Evolutionary conservation across 352 stramenopile genomes (phyloP).

Genomic region (Elongisporangium prolatum): DNA sequence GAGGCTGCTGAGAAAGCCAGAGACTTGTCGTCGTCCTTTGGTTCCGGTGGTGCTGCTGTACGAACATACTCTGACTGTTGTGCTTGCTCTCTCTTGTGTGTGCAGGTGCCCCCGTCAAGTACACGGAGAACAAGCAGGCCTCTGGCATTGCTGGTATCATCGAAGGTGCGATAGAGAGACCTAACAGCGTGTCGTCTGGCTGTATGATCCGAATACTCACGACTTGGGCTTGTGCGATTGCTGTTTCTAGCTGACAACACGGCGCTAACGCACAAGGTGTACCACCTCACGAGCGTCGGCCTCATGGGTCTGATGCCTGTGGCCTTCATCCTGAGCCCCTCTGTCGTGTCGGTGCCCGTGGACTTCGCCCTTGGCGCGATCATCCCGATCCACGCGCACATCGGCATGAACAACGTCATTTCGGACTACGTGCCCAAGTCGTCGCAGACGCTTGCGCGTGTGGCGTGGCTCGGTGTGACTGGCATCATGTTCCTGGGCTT

Average conservation of each 20-base stretch:
- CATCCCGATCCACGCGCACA: slow-evolving; percentile 89
- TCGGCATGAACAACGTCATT: slow-evolving; percentile 93
- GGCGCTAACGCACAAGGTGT: slow-evolving; percentile 52
- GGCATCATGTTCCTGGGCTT: slow-evolving; percentile 80
- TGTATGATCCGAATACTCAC: neutral
- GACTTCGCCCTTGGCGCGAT: slow-evolving; percentile 78
- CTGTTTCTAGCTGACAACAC: slow-evolving; percentile 64
- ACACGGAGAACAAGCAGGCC: slow-evolving; percentile 78
- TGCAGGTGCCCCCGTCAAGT: slow-evolving; percentile 53
- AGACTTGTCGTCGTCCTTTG: neutral
- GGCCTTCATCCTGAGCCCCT: slow-evolving; percentile 79
- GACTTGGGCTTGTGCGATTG: neutral
- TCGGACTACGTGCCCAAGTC: slow-evolving; percentile 93
- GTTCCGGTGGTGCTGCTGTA: slow-evolving; percentile 19
- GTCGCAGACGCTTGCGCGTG: slow-evolving; percentile 43
- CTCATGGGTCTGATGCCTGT: slow-evolving; percentile 57
- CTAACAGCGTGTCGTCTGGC: neutral
- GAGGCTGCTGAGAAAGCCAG: neutral
- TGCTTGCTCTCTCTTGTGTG: slow-evolving; percentile 4
- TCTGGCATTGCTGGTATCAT: slow-evolving; percentile 58
- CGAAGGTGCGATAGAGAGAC: slow-evolving; percentile 59
- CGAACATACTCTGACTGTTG: neutral
- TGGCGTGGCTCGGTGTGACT: slow-evolving; percentile 69
- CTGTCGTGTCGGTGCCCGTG: slow-evolving; percentile 58
- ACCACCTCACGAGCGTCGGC: slow-evolving; percentile 51